Base-by-base conservation (phyloP, 805 yeast species). In the Candida morakotiae region DNA sequence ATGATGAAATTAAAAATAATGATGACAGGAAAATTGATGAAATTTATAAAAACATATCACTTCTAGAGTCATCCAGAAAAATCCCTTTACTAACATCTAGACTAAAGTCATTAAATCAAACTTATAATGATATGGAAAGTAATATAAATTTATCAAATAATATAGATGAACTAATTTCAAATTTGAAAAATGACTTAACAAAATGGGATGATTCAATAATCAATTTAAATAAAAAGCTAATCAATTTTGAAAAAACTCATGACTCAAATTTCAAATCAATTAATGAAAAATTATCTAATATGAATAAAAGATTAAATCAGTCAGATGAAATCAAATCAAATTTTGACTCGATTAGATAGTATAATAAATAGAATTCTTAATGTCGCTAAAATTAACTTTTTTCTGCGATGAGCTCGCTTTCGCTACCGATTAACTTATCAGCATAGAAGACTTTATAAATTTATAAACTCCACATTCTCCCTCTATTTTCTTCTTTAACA, bases 61-160 rank as follows among this genome's bases (percentile, higher is more conserved):
- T 53, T 3, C 47, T 67, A 31, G 58, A 56, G 9, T 39, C 32
- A 2, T 40, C 53, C 17, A 51, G 47, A 19, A 30, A 38, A 9
- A 49, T 62, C 5, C 68, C 68, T 0, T 35, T 47, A 5, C 26
- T 64, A 8, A 26, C 64, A 0, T 26, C 37, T 7, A 38, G 73
- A 21, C 52, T 68, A 26, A 55, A 58, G 28, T 41, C 59, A 2
- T 51, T 68, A 29, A 58, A 62, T 37, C 38, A 42, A 2, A 52
- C 64, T 2, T 72, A 68, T 42, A 37, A 54, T 6, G 63, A 59
- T 13, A 34, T 63, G 14, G 63, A 59, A 8, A 48, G 41, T n/a
- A 45, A 58, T 5, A 55, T 61, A 19, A 45, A 46, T 4, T 44
- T 53, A 9, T 51, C 58, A 3, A 41, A 45, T 3, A 46, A 46